Percentiles rank a stretch among this genome's conserved stretches.
Conservation (phyloP, 2,329 filamentous ascomycete genomes). For the Aspergillus piperis region DNA sequence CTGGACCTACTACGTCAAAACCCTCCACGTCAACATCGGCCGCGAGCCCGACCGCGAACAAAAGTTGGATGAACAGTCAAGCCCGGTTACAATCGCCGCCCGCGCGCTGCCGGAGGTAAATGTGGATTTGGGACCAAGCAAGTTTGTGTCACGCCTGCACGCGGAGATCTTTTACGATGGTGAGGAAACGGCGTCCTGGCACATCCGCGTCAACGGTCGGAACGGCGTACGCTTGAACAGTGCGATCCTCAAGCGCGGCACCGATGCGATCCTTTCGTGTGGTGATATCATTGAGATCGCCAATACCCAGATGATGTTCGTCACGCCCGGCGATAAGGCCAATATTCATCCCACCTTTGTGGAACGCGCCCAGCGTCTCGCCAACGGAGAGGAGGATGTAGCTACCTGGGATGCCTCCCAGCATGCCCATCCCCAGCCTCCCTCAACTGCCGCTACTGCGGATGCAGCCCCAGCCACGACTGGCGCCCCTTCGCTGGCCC, state of each 20-base stretch:
- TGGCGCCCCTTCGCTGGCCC: slow-evolving; percentile 41
- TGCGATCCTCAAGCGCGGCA: slow-evolving; percentile 65
- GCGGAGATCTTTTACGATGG: slow-evolving; percentile 74
- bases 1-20: slow-evolving; percentile 56
- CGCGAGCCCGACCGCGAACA: slow-evolving; percentile 51
- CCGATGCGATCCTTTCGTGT: slow-evolving; percentile 69
- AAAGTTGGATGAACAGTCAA: slow-evolving; percentile 47
- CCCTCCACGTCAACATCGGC: slow-evolving; percentile 52
- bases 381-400: slow-evolving; percentile 43
- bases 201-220: slow-evolving; percentile 81
- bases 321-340: slow-evolving; percentile 76
- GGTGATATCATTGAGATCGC: slow-evolving; percentile 91
- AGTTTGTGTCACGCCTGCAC: slow-evolving; percentile 76
- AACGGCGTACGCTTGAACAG: slow-evolving; percentile 90
- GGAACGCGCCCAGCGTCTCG: slow-evolving; percentile 61
- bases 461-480: slow-evolving; percentile 26
- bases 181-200: slow-evolving; percentile 68
- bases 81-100: slow-evolving; percentile 48
- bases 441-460: slow-evolving; percentile 22
- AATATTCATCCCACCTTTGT: slow-evolving; percentile 70
- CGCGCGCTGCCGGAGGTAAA: slow-evolving; percentile 61
- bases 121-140: slow-evolving; percentile 84
- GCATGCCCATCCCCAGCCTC: slow-evolving; percentile 40
- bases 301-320: slow-evolving; percentile 97
- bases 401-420: slow-evolving; percentile 39